Evolutionary conservation across 73 alveolate genomes (phyloP), one percentile per base, ranked within the genome.

Genomic region (Blepharisma stoltei): DNA sequence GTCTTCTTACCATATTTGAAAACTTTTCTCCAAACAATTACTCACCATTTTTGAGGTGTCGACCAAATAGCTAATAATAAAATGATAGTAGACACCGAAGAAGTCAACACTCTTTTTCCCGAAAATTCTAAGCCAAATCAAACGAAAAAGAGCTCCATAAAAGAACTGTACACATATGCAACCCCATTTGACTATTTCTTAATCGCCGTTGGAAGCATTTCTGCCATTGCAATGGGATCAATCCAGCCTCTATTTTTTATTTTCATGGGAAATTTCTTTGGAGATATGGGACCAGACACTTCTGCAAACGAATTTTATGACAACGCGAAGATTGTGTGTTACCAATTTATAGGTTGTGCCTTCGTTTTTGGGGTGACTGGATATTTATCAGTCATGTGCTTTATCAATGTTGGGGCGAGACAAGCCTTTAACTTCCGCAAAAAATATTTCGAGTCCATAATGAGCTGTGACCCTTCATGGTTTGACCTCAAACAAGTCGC

Each of bases 401-500:
- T n/a, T n/a, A 47, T 60, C 46, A 60, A 8, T 25, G 73, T 60
- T 60, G 73, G 73, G 2, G 37, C 73, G 2, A 14, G 73, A 5
- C 73, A 60, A 5, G 73, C 49, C 14, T 14, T 8, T 14, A 38
- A 8, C 47, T 60, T 18, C 46, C 38, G 73, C 2, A 25, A 20
- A 60, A 60, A 5, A 25, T 60, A 60, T 38, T 60, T 60, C 5
- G 48, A 25, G 48, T n/a, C 73, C 18, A 25, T 25, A 25, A 14
- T 60, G 37, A 25, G 23, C 3, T 14, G 14, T 14, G 73, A 60
- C 73, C 48, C 73, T 5, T n/a, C 49, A 8, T 60, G 73, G 73
- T 25, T 18, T 25, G 73, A 60, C 73, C 14, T n/a, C 47, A 60
- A 5, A 38, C 14, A n/a, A 14, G 23, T 60, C 38, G 73, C 73